A percentile compares a stretch with the other conserved stretches of the same genome.
Evolutionary conservation across 139 green algal genomes (phyloP).

Genomic region (Chlamydomonas asymmetrica): DNA sequence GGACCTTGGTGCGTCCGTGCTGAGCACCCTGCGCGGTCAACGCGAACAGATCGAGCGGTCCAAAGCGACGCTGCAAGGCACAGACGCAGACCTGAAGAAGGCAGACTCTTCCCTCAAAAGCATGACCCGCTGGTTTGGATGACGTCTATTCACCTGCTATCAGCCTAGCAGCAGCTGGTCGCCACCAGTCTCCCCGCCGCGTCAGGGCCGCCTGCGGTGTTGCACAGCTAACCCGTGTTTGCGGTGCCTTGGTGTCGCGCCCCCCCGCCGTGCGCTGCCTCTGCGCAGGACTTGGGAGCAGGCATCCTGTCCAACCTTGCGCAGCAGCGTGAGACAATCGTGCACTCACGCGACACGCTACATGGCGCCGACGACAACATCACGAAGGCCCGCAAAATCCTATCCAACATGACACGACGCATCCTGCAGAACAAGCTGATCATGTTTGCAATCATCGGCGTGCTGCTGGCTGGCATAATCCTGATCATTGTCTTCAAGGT

Average conservation of each 20-base stretch:
- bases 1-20: slow-evolving; percentile 50
- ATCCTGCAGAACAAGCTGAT: slow-evolving; percentile 91
- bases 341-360: slow-evolving; percentile 80
- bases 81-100: slow-evolving; percentile 44
- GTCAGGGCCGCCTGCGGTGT: too few relatives aligned
- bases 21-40: slow-evolving; percentile 62
- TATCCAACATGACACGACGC: slow-evolving; percentile 82
- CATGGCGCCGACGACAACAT: slow-evolving; percentile 92
- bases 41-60: slow-evolving; percentile 53
- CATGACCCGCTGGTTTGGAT: slow-evolving; percentile 28
- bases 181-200: too few relatives aligned
- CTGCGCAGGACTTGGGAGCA: slow-evolving; percentile 92
- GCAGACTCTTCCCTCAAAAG: slow-evolving; percentile 22
- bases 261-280: background rate
- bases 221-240: too few relatives aligned
- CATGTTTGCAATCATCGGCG: slow-evolving; percentile 60
- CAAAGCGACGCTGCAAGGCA: slow-evolving; percentile 28
- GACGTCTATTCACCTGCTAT: too few relatives aligned
- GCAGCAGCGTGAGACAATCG: slow-evolving; percentile 91
- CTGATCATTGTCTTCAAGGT: slow-evolving; percentile 64
- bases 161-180: too few relatives aligned
- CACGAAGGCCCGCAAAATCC: slow-evolving; percentile 74
- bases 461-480: slow-evolving; percentile 58
- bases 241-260: too few relatives aligned
- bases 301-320: slow-evolving; percentile 91